These are phyloP conservation scores for Sarocladium brachiariae DNA, from an alignment of 2,329 filamentous ascomycete genomes.

Conservation along the genomic window DNA sequence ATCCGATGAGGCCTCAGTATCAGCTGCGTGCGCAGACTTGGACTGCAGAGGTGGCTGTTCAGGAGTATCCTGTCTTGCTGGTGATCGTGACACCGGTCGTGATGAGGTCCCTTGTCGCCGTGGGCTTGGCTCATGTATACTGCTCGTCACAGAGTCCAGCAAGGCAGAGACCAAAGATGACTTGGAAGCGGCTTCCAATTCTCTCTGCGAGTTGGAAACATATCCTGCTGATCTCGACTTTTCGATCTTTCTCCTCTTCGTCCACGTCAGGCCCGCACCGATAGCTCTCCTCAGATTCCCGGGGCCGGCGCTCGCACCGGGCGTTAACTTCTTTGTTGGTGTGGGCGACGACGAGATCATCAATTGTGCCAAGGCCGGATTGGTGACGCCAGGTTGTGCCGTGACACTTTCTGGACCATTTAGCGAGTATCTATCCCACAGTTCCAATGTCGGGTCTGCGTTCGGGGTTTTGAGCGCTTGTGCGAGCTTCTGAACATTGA, in stretches of 20 bases:
- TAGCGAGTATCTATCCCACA: conserved; percentile 70
- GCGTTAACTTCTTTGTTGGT: conserved; percentile 36
- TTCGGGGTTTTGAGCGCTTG: conserved; percentile 58
- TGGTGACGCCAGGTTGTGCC: conserved; percentile 41
- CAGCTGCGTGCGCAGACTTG: not conserved
- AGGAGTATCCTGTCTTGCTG: conserved; percentile 24
- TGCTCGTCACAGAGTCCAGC: conserved; percentile 56
- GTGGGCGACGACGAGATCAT: conserved; percentile 67
- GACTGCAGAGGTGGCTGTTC: not conserved
- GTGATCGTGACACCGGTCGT: conserved; percentile 26
- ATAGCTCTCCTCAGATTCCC: conserved; percentile 52
- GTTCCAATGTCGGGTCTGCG: conserved; percentile 64
- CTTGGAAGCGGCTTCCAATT: conserved; percentile 46
- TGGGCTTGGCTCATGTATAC: conserved; percentile 38
- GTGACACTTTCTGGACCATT: conserved; percentile 32
- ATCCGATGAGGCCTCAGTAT: conserved; percentile 30
- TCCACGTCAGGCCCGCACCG: conserved; percentile 65
- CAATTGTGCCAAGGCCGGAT: conserved; percentile 55
- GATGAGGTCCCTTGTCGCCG: conserved; percentile 20
- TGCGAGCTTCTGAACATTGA: conserved; percentile 53
- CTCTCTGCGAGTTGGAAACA: conserved; percentile 25
- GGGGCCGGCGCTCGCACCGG: conserved; percentile 37
- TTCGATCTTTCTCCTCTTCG: conserved; percentile 60
- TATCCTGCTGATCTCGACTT: conserved; percentile 33
- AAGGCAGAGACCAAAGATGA: conserved; percentile 54